These are phyloP conservation scores for Blepharisma stoltei DNA, from an alignment of 73 alveolate species.

Conservation along the genomic window DNA sequence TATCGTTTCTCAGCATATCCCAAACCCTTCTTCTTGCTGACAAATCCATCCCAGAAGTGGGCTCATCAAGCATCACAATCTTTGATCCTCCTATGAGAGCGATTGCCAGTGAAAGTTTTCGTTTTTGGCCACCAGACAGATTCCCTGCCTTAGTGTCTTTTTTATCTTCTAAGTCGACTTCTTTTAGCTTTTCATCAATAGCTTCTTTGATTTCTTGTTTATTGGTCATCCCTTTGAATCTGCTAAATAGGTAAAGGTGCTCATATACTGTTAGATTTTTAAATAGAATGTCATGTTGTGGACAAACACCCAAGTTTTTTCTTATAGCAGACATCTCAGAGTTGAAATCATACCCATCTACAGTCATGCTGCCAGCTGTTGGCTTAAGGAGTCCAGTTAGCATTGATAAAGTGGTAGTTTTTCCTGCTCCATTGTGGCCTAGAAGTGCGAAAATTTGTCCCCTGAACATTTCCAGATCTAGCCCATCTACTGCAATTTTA, in stretches of 20 bases:
- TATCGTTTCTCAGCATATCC: slow-evolving; percentile 63
- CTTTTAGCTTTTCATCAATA: slow-evolving; percentile 47
- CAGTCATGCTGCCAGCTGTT: slow-evolving; percentile 63
- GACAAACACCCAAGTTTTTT: slow-evolving; percentile 93
- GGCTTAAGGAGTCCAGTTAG: slow-evolving; percentile 72
- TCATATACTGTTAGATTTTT: slow-evolving; percentile 72
- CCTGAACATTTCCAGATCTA: slow-evolving; percentile 76
- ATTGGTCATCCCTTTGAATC: slow-evolving; percentile 56
- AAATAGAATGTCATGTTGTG: slow-evolving; percentile 93
- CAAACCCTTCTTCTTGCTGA: slow-evolving; percentile 77
- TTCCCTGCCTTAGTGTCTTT: slow-evolving; percentile 42
- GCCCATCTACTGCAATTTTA: slow-evolving; percentile 79
- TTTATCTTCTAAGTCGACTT: slow-evolving; percentile 51
- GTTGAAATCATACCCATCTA: slow-evolving; percentile 59
- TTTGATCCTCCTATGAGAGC: slow-evolving; percentile 65
- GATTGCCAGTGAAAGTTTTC: slow-evolving; percentile 73
- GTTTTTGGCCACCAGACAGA: slow-evolving; percentile 77
- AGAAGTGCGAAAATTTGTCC: slow-evolving; percentile 91
- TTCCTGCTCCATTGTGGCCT: slow-evolving; percentile 99
- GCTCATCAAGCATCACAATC: slow-evolving; percentile 71
- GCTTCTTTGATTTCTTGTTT: slow-evolving; percentile 18
- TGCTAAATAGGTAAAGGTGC: slow-evolving; percentile 65
- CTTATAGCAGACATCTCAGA: slow-evolving; percentile 69
- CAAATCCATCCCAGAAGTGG: slow-evolving; percentile 77
- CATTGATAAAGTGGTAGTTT: slow-evolving; percentile 87